phyloP scores from a whole-genome alignment of 2,329 filamentous ascomycete species.

The Tolypocladium pustulatum region DNA sequence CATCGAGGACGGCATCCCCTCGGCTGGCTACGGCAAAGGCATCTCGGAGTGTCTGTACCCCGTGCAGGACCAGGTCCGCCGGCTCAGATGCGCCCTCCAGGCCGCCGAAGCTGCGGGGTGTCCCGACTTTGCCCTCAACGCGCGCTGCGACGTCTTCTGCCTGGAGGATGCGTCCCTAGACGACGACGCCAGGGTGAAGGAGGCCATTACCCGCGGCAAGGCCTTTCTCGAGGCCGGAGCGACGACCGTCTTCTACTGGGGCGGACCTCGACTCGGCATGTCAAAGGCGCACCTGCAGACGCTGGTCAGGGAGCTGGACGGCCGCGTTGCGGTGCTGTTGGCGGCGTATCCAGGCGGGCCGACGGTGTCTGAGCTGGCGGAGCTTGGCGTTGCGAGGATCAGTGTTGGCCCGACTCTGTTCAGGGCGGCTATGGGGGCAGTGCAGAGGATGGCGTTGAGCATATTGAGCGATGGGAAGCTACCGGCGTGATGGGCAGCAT shows the following conservation, averaged over 20 bases:
- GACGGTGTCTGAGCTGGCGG: slow-evolving; percentile 30
- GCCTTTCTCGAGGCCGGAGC: slow-evolving; percentile 49
- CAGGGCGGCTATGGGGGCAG: slow-evolving; percentile 25
- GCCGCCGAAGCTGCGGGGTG: slow-evolving; percentile 36
- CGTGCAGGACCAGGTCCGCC: slow-evolving; percentile 33
- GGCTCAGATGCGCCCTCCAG: slow-evolving; percentile 31
- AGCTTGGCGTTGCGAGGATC: slow-evolving; percentile 43
- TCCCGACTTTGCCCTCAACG: slow-evolving; percentile 46
- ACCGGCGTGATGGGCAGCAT: neutral
- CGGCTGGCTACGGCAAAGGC: slow-evolving; percentile 22
- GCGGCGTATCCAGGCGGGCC: slow-evolving; percentile 24
- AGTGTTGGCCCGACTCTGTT: slow-evolving; percentile 42
- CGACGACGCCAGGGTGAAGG: slow-evolving; percentile 26
- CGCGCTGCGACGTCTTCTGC: slow-evolving; percentile 43
- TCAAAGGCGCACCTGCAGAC: slow-evolving; percentile 32
- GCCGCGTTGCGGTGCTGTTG: slow-evolving; percentile 37
- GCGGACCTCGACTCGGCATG: slow-evolving; percentile 31
- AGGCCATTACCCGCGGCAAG: slow-evolving; percentile 42
- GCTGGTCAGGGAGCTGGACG: slow-evolving; percentile 36
- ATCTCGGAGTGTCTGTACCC: slow-evolving; percentile 20
- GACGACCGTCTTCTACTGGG: slow-evolving; percentile 51
- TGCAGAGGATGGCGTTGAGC: slow-evolving; percentile 20
- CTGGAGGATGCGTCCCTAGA: slow-evolving; percentile 16
- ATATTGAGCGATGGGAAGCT: slow-evolving; percentile 16
- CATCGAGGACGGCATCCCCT: slow-evolving; percentile 40